Base-by-base conservation (phyloP, 2,329 filamentous ascomycete species). In the Penicillium sp. region DNA sequence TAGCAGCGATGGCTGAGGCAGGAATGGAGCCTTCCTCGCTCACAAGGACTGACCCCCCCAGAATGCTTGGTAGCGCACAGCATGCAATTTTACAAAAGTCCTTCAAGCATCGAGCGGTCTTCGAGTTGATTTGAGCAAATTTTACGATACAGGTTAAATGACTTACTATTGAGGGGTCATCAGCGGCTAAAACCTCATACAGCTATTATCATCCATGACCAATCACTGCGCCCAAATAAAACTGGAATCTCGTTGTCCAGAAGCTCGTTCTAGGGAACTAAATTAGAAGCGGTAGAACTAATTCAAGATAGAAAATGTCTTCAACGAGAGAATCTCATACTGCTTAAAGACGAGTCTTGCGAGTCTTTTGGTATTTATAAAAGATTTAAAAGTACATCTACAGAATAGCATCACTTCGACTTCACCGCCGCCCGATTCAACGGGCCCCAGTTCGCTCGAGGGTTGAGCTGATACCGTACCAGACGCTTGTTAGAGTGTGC, bases 401-500 rank as follows among this genome's bases (percentile, higher is more conserved):
- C 26, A 4, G 7, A 26, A 19, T 38, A 25, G 10, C 33, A 59
- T 52, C 56, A 54, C 43, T 43, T 22, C 62, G 59, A 40, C 25
- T 38, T 61, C 3, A 68, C 68, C 25, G 69, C 65, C 6, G 80
- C 80, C 40, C 78, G 76, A 60, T 74, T 80, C 86, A 96, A 87
- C 1, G 95, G 95, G 0, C 95, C 95, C 95, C 95, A 99, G 75
- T 98, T 95, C 71, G 92, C 89, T 61, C 89, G 83, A 49, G 95
- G 95, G 73, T 98, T 98, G 62, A 89, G 80, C 80, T 97, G 95
- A 76, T 97, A 99, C 64, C 94, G 84, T 57, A 96, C 87, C 49
- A 96, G 82, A 65, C 88, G 89, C 73, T 86, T 89, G 52, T 81
- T 83, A 56, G 85, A 84, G 64, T 81, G 68, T 11, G 69, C 62